A percentile compares a stretch with the other conserved stretches of the same genome.
phyloP scores from a whole-genome alignment of 805 yeast species.

The Ogataea methanolica region DNA sequence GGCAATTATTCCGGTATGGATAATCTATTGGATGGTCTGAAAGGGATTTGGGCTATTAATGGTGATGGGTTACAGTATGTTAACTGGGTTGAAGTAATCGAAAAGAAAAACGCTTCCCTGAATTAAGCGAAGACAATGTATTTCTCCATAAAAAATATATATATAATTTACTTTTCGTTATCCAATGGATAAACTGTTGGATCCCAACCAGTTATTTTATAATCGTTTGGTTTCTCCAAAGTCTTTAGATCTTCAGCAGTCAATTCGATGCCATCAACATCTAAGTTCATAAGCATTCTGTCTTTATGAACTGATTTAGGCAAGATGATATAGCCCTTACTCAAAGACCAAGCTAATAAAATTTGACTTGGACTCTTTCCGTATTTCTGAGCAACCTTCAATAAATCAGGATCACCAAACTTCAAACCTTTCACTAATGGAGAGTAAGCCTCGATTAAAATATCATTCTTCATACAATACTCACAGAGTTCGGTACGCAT shows the following conservation, averaged over 20 bases:
- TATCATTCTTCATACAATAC: slow-evolving; percentile 40
- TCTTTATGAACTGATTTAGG: slow-evolving; percentile 31
- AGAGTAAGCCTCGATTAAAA: slow-evolving; percentile 55
- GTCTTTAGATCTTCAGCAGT: slow-evolving; percentile 32
- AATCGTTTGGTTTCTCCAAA: slow-evolving; percentile 24
- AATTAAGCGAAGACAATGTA: background rate
- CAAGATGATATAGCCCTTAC: slow-evolving; percentile 49
- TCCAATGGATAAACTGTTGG: slow-evolving; percentile 18
- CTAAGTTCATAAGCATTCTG: slow-evolving; percentile 39
- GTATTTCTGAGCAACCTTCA: slow-evolving; percentile 43
- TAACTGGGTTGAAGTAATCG: background rate
- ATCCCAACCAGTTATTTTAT: slow-evolving; percentile 18
- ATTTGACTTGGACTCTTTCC: slow-evolving; percentile 52
- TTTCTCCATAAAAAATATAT: background rate
- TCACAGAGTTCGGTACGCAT: slow-evolving; percentile 40
- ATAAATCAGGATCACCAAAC: slow-evolving; percentile 38
- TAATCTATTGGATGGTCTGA: background rate
- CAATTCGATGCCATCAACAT: slow-evolving; percentile 37
- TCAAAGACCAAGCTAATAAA: slow-evolving; percentile 62
- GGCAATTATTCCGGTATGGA: background rate
- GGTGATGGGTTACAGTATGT: background rate
- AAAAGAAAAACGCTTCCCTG: background rate
- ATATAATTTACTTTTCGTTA: slow-evolving; percentile 7
- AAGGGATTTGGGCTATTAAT: background rate
- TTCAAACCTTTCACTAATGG: slow-evolving; percentile 57